These are phyloP conservation scores for Lyophyllum semitale DNA, from an alignment of 768 basidiomycete genomes.

Conservation along the genomic window DNA sequence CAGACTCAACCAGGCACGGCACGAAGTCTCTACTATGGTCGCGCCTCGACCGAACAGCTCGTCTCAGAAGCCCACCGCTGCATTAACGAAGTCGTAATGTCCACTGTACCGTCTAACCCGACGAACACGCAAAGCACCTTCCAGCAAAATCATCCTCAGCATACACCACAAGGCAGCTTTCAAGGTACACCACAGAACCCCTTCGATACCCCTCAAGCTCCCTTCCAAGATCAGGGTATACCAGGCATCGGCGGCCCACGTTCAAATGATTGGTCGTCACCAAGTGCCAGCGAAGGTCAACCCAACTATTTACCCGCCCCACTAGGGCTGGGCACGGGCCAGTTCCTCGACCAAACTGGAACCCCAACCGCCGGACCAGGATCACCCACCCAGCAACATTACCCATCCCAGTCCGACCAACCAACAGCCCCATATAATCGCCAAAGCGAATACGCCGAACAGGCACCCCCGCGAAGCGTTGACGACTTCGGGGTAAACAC, in stretches of 20 bases:
- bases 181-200: slow-evolving; percentile 6
- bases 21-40: slow-evolving; percentile 70
- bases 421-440: slow-evolving; percentile 10
- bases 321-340: slow-evolving; percentile 25
- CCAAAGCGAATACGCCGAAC: slow-evolving; percentile 6
- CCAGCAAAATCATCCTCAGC: slow-evolving; percentile 7
- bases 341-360: slow-evolving; percentile 27
- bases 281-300: slow-evolving; percentile 1
- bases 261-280: slow-evolving; percentile 13
- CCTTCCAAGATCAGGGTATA: slow-evolving; percentile 5
- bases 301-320: slow-evolving; percentile 29
- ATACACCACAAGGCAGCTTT: not conserved
- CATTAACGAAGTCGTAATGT: slow-evolving; percentile 54
- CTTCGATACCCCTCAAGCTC: slow-evolving; percentile 1
- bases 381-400: slow-evolving; percentile 11
- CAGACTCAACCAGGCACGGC: slow-evolving; percentile 78
- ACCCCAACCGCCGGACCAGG: slow-evolving; percentile 12
- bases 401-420: slow-evolving; percentile 9
- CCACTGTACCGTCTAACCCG: slow-evolving; percentile 33
- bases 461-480: slow-evolving; percentile 19
- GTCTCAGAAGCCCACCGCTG: slow-evolving; percentile 62
- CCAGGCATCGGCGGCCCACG: slow-evolving; percentile 1
- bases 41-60: slow-evolving; percentile 59
- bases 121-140: slow-evolving; percentile 1
- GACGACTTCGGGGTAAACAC: slow-evolving; percentile 47